These are phyloP conservation scores for Kregervanrija delftensis DNA, from an alignment of 805 yeast species.

Conservation along the genomic window DNA sequence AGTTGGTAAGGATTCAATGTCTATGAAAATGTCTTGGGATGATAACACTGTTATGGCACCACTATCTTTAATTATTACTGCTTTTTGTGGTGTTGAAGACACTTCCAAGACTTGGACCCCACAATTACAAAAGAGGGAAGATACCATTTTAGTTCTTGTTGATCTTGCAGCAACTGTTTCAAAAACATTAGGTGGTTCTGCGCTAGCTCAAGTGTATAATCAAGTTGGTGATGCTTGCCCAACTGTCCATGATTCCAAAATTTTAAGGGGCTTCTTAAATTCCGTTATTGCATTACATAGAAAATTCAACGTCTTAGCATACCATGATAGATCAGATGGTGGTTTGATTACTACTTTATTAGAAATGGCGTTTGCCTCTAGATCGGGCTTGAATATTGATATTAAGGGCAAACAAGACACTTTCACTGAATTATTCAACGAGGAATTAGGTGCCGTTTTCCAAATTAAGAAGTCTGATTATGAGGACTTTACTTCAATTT, in stretches of 20 bases:
- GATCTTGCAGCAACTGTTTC: conserved; percentile 56
- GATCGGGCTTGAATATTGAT: conserved; percentile 68
- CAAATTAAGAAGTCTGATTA: conserved; percentile 58
- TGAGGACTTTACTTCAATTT: conserved; percentile 46
- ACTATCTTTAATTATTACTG: conserved; percentile 80
- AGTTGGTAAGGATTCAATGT: conserved; percentile 98
- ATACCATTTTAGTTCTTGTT: conserved; percentile 66
- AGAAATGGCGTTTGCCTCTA: conserved; percentile 97
- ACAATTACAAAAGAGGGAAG: conserved; percentile 43
- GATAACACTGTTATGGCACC: conserved; percentile 94
- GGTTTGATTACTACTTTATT: conserved; percentile 78
- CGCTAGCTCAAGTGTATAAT: conserved; percentile 87
- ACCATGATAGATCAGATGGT: conserved; percentile 97
- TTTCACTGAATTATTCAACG: conserved; percentile 67
- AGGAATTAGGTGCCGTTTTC: conserved; percentile 95
- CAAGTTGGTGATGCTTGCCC: conserved; percentile 83
- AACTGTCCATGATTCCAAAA: conserved; percentile 60
- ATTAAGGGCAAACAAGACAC: conserved; percentile 30
- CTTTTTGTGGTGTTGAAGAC: conserved; percentile 80
- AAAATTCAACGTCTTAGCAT: conserved; percentile 62
- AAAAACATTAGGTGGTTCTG: conserved; percentile 83
- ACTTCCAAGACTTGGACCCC: conserved; percentile 97
- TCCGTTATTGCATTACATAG: conserved; percentile 70
- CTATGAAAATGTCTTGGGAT: conserved; percentile 98
- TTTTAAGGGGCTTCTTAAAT: conserved; percentile 64